A percentile compares a stretch with the other conserved stretches of the same genome.
These are phyloP conservation scores for Phytophthora cajani DNA, from an alignment of 352 stramenopile species.

Conservation along the genomic window DNA sequence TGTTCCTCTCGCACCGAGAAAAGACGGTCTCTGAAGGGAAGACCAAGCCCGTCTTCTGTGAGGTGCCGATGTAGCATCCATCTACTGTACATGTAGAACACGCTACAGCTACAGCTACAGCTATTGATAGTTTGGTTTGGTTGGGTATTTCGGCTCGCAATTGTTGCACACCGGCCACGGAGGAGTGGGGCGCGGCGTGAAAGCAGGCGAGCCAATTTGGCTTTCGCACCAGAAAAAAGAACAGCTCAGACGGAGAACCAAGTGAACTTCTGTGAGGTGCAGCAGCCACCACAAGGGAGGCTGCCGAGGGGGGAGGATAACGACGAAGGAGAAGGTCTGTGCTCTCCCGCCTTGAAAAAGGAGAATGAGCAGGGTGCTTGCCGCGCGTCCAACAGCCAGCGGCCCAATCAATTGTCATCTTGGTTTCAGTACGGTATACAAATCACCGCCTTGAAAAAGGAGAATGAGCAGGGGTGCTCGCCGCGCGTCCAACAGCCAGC, in stretches of 20 bases:
- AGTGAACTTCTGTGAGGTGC: conserved; percentile 70
- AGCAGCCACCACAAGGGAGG: not conserved
- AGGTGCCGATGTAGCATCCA: conserved; percentile 15
- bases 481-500: conserved; percentile 19
- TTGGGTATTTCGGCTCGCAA: conserved; percentile 55
- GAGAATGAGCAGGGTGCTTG: not conserved
- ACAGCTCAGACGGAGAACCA: conserved; percentile 37
- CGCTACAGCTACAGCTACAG: not conserved
- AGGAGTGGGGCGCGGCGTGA: conserved; percentile 53
- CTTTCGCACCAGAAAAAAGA: conserved; percentile 62
- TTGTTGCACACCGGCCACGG: conserved; percentile 68
- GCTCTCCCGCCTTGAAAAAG: not conserved
- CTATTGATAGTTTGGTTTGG: conserved; percentile 1
- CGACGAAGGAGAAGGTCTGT: not conserved
- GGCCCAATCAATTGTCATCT: conserved; percentile 8
- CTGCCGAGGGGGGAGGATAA: not conserved
- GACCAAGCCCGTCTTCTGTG: conserved; percentile 42
- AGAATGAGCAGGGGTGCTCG: not conserved
- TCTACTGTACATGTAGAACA: not conserved
- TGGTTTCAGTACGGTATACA: not conserved
- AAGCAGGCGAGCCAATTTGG: conserved; percentile 61
- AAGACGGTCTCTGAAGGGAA: conserved; percentile 22
- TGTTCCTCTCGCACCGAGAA: conserved; percentile 38
- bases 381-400: conserved; percentile 19
- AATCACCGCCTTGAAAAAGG: not conserved